Base-by-base conservation (phyloP, 1,139 yeast species). In the Pichia norvegensis region DNA sequence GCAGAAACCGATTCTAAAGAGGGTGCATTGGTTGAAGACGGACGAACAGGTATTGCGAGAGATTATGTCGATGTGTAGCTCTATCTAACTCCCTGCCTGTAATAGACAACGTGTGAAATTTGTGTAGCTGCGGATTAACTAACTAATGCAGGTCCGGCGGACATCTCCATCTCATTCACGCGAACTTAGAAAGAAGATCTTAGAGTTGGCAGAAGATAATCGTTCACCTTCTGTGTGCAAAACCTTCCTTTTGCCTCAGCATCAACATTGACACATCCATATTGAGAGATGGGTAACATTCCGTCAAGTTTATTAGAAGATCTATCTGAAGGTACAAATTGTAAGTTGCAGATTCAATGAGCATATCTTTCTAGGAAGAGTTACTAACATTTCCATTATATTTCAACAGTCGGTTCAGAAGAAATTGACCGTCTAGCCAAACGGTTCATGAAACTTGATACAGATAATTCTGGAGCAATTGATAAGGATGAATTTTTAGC, bases 371-470 rank as follows among this genome's bases (percentile, higher is more conserved):
- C 11, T 19, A 16, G 23, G 21, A 19, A 16, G 21, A 14, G 5
- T 22, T 36, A 22, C 39, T 36, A 25, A 23, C 29, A 36, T 17
- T 6, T 6, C 5, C 16, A 37, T 22, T 16, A 13, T 16, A 25
- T n/a, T 40, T 1, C 6, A 11, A 22, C 17, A 72, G 78, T 87
- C 63, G 90, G 85, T 51, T 75, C 83, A 45, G 96, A 87, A 54
- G 99, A 94, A 62, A 85, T 94, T 45, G 95, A 90, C 62, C 74
- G 98, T 51, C 71, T 94, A 52, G 78, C 95, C 52, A 88, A 88
- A 61, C 72, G 98, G 54, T 94, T 94, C 64, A 85, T 90, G 95
- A 94, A 94, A 62, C 70, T 94, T 44, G 99, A 94, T 65, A 81
- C 84, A 53, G 97, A 94, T 63, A 84, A 90, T 45, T 81, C 90